Base-by-base conservation (phyloP, 352 stramenopile genomes). In the Phytophthora pinifolia region DNA sequence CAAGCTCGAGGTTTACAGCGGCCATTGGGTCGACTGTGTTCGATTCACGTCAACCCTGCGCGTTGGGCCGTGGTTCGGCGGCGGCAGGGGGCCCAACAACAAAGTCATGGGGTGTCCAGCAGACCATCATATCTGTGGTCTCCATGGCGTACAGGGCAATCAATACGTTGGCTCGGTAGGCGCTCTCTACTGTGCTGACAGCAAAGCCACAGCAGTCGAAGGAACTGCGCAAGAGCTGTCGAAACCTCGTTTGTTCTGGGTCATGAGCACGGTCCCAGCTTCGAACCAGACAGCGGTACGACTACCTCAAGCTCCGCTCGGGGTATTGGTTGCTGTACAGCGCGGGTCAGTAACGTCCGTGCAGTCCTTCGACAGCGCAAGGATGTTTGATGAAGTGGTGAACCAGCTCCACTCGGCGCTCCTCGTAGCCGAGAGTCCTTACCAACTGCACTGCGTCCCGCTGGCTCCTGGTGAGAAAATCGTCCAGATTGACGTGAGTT, bases 11-110 rank as follows among this genome's bases (percentile, higher is more conserved):
- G 67, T 81, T 4, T 72, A 52, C 15, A 77, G 70, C 50, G 74
- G 70, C 5, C 62, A 80, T 39, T 85, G 76, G 72, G 59, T 88
- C 22, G 76, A 88, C 22, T 63, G 69, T 9, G 42, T 87, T 8
- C 69, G 67, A 12, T 71, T 87, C 15, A 55, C 61, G 13, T 84
- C 76, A 9, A 88, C 65, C 25, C 17, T 67, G 8, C 74, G 76
- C 7, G 38, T 47, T 47, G 76, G 72, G 45, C 61, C 72, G 17
- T 83, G 72, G 74, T 83, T 80, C 57, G 76, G 76, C 4, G 72
- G 70, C 15, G 27, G 38, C 6, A 70, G 67, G 27, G 74, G 76
- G 1, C 36, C 29, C 1, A 51, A 72, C 13, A 47, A 51, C 22
- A 48, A 35, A 1, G 31, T 62, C 8, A 55, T 85, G 44, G 62